Base-by-base conservation (phyloP, 177 flowering plant species). In the Tripterygium wilfordii region DNA sequence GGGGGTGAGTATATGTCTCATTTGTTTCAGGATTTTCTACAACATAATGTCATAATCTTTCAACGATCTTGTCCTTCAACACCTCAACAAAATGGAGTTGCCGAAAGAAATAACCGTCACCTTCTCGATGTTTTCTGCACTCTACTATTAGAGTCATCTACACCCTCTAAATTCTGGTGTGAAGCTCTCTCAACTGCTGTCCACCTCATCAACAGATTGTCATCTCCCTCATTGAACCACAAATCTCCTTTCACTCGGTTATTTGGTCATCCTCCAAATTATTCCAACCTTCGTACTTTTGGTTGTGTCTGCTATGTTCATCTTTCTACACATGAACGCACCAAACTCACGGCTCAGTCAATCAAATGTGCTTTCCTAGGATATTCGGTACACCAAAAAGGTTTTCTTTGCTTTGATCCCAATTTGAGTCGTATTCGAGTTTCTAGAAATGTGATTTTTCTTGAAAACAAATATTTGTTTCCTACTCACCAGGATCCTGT, bases 61-160 rank as follows among this genome's bases (percentile, higher is more conserved):
- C 22, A 45, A 28, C 10, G 22, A 3, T 45, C 22, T 45, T 45
- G 36, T 18, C 49, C 49, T 29, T 45, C 49, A 28, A 45, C 49
- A 2, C 35, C 36, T 10, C 17, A 45, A 35, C 50, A 46, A 46
- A 46, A 46, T 32, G 37, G 37, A 15, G 36, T 46, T 25, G 50
- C 38, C 10, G 33, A 46, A 23, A 35, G 41, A 27, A 26, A 44
- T 20, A 48, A 48, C 29, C 41, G 41, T 14, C 51, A 48, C 29
- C 39, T 48, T 48, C 41, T 48, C 13, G 29, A 48, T 48, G 29
- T 33, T 21, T 2, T 45, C 2, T 3, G 36, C 14, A 28, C 49
- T 4, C 36, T 32, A 9, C 36, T 32, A 5, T 32, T 32, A 32
- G 36, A 32, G 14, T 32, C 6, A 3, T 32, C 2, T 32, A 10